These are phyloP conservation scores for Saccharomycopsis hybrid DNA, from an alignment of 1,139 yeast species.

Conservation along the genomic window DNA sequence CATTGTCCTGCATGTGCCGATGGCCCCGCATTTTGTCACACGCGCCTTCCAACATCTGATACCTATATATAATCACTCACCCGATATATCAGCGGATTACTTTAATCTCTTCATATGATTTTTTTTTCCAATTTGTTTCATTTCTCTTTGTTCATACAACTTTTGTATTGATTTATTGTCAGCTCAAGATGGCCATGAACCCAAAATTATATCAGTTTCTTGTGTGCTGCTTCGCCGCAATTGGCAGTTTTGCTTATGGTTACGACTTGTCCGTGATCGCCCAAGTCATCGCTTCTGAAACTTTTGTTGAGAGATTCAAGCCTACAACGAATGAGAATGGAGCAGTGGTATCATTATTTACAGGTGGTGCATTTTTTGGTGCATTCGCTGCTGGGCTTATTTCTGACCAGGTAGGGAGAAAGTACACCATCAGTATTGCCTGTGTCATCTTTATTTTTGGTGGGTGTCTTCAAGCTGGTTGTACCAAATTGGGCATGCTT, in stretches of 20 bases:
- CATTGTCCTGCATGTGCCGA: too few relatives aligned
- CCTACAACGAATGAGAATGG: constrained; percentile 27
- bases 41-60: too few relatives aligned
- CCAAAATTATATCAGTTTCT: constrained; percentile 28
- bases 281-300: constrained; percentile 28
- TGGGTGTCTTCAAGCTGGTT: constrained; percentile 25
- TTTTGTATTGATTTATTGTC: too few relatives aligned
- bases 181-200: constrained; percentile 25
- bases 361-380: constrained; percentile 31
- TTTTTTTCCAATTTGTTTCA: too few relatives aligned
- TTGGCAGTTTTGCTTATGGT: constrained; percentile 30
- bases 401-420: constrained; percentile 23
- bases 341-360: constrained; percentile 30
- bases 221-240: constrained; percentile 29
- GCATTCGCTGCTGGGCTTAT: constrained; percentile 26
- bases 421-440: constrained; percentile 22
- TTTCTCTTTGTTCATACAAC: too few relatives aligned
- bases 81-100: too few relatives aligned
- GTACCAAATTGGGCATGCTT: constrained; percentile 25
- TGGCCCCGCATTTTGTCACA: too few relatives aligned
- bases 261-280: constrained; percentile 29
- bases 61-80: too few relatives aligned
- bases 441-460: constrained; percentile 22
- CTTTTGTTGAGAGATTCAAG: constrained; percentile 23
- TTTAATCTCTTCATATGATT: too few relatives aligned